Conservation (phyloP, 768 basidiomycete genomes). For the Tephrocybe rancida region DNA sequence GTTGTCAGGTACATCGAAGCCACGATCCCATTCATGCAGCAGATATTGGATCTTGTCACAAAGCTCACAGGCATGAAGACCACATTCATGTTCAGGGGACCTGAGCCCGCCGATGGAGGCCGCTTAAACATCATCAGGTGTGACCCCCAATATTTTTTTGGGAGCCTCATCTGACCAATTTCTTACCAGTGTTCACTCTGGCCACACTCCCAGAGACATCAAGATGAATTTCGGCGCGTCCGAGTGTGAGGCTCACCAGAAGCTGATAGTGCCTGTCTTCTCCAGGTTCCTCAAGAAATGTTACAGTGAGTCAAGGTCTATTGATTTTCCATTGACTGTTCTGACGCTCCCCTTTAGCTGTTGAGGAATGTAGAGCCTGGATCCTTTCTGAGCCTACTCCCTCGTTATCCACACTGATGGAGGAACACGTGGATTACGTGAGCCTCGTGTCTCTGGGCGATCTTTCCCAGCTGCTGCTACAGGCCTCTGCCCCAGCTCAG, state of each 20-base stretch:
- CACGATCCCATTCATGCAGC: background rate
- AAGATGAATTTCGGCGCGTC: conserved; percentile 17
- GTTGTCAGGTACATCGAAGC: background rate
- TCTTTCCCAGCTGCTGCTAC: too few species aligned
- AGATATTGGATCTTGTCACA: conserved; percentile 10
- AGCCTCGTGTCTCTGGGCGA: too few species aligned
- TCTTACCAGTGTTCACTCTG: conserved; percentile 15
- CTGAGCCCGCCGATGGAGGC: conserved; percentile 14
- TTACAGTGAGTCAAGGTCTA: conserved; percentile 7
- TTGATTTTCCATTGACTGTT: too few species aligned
- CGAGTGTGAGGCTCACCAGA: conserved; percentile 8
- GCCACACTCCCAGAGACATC: conserved; percentile 7
- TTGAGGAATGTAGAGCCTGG: too few species aligned
- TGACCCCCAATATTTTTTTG: background rate
- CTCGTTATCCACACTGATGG: too few species aligned
- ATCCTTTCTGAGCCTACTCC: too few species aligned
- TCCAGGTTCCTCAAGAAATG: conserved; percentile 16
- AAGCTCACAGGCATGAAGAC: conserved; percentile 12
- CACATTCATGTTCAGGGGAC: conserved; percentile 12
- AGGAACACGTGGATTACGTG: too few species aligned
- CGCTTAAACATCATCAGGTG: conserved; percentile 14
- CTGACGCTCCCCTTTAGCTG: too few species aligned
- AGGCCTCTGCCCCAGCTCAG: too few species aligned
- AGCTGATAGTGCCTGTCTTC: conserved; percentile 15
- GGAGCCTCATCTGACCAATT: background rate